Evolutionary conservation across 345 rosid species (phyloP).

Genomic region (Camelina laxa): DNA sequence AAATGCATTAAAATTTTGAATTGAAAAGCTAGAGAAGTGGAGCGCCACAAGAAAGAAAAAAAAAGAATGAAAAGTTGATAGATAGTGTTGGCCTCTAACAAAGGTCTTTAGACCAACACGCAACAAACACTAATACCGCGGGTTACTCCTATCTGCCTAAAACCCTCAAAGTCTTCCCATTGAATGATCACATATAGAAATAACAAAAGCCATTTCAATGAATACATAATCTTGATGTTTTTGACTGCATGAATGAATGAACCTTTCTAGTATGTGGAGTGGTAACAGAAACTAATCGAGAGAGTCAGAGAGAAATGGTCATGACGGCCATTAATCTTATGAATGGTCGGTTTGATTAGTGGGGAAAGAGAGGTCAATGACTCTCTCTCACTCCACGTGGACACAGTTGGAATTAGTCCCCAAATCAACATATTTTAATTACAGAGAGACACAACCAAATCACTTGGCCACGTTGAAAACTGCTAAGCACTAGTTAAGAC

Average conservation of each 20-base stretch:
- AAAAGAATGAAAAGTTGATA: background rate
- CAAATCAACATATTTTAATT: conserved; percentile 10
- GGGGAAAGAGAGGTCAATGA: conserved; percentile 32
- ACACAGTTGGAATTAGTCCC: conserved; percentile 30
- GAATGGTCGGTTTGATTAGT: conserved; percentile 40
- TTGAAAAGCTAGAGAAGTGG: conserved; percentile 35
- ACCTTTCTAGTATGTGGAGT: conserved; percentile 1
- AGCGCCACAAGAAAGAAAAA: conserved; percentile 44
- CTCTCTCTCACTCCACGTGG: conserved; percentile 37
- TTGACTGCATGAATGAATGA: conserved; percentile 20
- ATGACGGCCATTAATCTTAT: conserved; percentile 31
- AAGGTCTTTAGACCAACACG: conserved; percentile 4
- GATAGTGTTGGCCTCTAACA: conserved; percentile 22
- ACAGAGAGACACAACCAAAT: conserved; percentile 43
- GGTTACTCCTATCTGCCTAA: background rate
- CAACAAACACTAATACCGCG: conserved; percentile 9
- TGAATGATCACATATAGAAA: conserved; percentile 2
- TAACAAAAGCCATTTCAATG: background rate
- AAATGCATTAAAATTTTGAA: conserved; percentile 18
- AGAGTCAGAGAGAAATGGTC: conserved; percentile 24
- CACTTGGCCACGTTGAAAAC: conserved; percentile 43
- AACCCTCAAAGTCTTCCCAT: conserved; percentile 13
- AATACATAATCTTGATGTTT: background rate
- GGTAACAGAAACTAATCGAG: conserved; percentile 19
- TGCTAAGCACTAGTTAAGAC: conserved; percentile 33